These are phyloP conservation scores for Solanum phureja DNA, from an alignment of 257 asterid genomes.

Conservation along the genomic window DNA sequence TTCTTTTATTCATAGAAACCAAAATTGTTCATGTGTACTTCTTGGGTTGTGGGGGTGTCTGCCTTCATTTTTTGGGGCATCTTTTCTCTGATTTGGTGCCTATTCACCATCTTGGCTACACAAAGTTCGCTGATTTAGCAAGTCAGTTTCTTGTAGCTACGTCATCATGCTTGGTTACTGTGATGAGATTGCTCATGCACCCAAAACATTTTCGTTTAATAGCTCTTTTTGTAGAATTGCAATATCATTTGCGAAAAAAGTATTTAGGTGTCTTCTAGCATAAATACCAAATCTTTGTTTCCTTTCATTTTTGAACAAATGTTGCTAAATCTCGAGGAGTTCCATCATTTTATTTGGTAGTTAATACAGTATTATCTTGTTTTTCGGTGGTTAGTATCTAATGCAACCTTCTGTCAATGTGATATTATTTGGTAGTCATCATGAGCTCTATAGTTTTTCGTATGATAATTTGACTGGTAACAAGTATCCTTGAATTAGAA, in stretches of 20 bases:
- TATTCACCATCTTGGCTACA: neutral
- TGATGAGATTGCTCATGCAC: neutral
- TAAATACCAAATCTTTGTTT: neutral
- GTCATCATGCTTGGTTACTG: neutral
- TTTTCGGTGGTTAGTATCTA: neutral
- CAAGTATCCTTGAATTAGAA: neutral
- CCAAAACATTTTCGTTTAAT: neutral
- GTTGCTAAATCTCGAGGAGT: neutral
- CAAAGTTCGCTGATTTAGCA: neutral
- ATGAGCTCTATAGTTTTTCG: neutral
- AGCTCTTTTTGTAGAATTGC: neutral
- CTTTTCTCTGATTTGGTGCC: neutral
- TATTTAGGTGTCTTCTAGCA: neutral
- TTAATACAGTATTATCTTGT: neutral
- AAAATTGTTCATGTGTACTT: neutral
- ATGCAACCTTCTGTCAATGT: neutral
- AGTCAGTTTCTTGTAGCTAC: neutral
- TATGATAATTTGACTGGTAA: neutral
- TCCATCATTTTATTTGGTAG: neutral
- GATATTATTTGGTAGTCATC: neutral
- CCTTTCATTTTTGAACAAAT: neutral
- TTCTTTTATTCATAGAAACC: neutral
- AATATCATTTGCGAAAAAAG: neutral
- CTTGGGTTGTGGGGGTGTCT: neutral
- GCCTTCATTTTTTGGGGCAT: neutral